A percentile compares a stretch with the other conserved stretches of the same genome.
These are phyloP conservation scores for Gryganskiella cystojenkinii DNA, from an alignment of 192 early-diverging fungal species.

Conservation along the genomic window DNA sequence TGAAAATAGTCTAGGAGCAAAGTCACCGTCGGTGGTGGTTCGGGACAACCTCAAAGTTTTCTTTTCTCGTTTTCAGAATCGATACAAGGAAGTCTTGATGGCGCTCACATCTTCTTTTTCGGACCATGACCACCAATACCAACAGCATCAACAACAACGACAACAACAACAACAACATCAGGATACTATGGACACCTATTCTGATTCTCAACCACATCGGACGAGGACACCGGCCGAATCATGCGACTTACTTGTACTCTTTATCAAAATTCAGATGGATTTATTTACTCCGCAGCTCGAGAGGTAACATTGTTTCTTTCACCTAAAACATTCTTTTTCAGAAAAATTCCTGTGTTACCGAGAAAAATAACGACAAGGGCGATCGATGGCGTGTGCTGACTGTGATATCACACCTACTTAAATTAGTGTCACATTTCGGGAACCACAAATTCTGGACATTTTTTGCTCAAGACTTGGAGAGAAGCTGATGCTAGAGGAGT, in stretches of 20 bases:
- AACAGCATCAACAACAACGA: constrained; percentile 27
- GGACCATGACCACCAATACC: constrained; percentile 2
- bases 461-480: constrained; percentile 37
- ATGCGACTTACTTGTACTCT: constrained; percentile 28
- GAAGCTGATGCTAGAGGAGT: not conserved
- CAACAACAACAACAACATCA: not conserved
- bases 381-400: not conserved
- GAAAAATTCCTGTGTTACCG: too few species aligned
- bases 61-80: constrained; percentile 58
- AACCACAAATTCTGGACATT: constrained; percentile 25
- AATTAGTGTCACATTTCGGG: constrained; percentile 20
- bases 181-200: not conserved
- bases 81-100: constrained; percentile 24
- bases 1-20: constrained; percentile 67
- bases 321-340: too few species aligned
- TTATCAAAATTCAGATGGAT: constrained; percentile 53
- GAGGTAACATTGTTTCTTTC: constrained; percentile 12
- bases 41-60: constrained; percentile 64
- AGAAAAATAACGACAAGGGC: too few species aligned
- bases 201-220: not conserved
- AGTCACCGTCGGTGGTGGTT: constrained; percentile 57
- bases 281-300: constrained; percentile 38
- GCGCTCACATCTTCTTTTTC: constrained; percentile 3
- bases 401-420: not conserved
- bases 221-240: constrained; percentile 15